Percentiles rank a stretch among this genome's conserved stretches.
phyloP scores from a whole-genome alignment of 2,329 filamentous ascomycete species.

The Phoma sp. region DNA sequence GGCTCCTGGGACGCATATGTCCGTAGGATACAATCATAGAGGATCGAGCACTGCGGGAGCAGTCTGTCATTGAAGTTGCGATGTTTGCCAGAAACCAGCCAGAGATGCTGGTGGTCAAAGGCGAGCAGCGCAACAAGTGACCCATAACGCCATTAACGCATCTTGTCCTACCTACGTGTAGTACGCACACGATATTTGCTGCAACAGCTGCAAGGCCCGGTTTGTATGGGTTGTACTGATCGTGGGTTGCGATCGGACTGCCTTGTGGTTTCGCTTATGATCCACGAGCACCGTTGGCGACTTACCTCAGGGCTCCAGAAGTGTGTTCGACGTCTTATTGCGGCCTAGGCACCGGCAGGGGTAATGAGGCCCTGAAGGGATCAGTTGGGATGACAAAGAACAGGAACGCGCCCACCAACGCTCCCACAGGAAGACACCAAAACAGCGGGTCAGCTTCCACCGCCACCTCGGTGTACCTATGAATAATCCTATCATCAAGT shows the following conservation, averaged over 20 bases:
- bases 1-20: neutral
- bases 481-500: neutral
- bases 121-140: neutral
- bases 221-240: neutral
- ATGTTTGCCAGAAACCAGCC: neutral
- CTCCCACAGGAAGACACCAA: constrained; percentile 1
- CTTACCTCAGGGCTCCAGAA: constrained; percentile 8
- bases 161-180: neutral
- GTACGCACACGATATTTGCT: neutral
- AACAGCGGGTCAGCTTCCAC: constrained; percentile 1
- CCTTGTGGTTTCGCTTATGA: constrained; percentile 8
- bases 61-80: neutral
- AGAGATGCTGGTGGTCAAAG: neutral
- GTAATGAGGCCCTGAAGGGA: constrained; percentile 13
- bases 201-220: neutral
- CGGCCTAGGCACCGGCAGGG: constrained; percentile 14
- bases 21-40: neutral
- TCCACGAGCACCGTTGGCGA: constrained; percentile 16
- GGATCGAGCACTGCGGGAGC: neutral
- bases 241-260: constrained; percentile 7
- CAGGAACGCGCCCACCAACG: constrained; percentile 10
- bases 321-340: constrained; percentile 17
- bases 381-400: constrained; percentile 13
- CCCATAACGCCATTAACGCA: neutral
- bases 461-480: neutral